Base-by-base conservation (phyloP, 768 basidiomycete species). In the Amanita rimosa region DNA sequence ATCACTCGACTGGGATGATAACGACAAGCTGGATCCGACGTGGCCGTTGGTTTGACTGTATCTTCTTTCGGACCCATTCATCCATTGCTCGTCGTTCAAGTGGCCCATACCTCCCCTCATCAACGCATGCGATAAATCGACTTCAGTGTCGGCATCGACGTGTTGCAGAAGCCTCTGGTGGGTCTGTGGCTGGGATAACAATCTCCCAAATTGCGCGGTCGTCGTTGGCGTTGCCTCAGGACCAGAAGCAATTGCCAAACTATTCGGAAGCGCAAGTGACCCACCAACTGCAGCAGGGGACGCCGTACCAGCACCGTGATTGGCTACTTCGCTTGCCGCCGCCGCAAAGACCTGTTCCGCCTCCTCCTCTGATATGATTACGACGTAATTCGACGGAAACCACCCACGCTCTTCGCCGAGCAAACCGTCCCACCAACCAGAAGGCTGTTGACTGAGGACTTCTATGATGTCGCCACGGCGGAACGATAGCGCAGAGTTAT, bases 371-470 rank as follows among this genome's bases (percentile, higher is more conserved):
- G 79, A 74, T 49, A 97, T 80, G 39, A 78, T 61, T 41, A 72
- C 67, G 39, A 96, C 93, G 69, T 96, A 98, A 68, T 98, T 99
- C 55, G 87, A 90, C 17, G 95, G 95, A 65, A 99, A 95, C 91
- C 91, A 95, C 50, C 95, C 95, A 44, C 95, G 80, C 62, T 87
- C 84, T 48, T 89, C 86, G 42, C 82, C 79, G 17, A 96, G 73
- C 51, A 96, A 69, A 4, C 95, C 95, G 63, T 99, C 95, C 96
- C 94, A 97, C 95, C 95, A 99, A 13, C 95, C 95, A 4, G 88
- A 88, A 33, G 89, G 86, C 48, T 97, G 80, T 57, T 83, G 84
- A 9, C 85, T 88, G 46, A 95, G 74, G 52, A 98, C 91, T 64
- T 97, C 91, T 55, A 99, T 96, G 56, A 97, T 76, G 60, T 97